Evolutionary conservation across 176 grass and related monocot species (phyloP), one percentile per base, ranked within the genome.

Genomic region (Oryza meyeriana): DNA sequence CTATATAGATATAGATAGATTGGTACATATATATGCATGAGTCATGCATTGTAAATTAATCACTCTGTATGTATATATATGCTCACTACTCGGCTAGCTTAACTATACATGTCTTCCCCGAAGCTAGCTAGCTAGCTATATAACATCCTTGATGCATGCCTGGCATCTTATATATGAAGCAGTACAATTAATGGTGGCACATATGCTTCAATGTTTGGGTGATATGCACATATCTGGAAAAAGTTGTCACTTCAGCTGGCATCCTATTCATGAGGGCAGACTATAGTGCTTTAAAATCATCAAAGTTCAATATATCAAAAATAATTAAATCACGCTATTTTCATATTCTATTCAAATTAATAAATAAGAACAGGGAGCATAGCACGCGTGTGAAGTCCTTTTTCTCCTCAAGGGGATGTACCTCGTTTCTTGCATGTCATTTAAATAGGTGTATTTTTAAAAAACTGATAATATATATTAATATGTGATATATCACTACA

Each of bases 1-100:
- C 18, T 17, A n/a, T 40, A 29, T 61, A 10, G 2, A 4, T 4
- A 33, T 72, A 83, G 72, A 33, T 72, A 83, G 72, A 81, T 62
- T 87, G 48, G 73, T 87, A 58, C 77, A 47, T 24, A 22, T n/a
- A n/a, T 55, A 55, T 55, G 18, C 50, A 55, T 22, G 50, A 55
- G 50, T n/a, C 50, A 55, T 65, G 81, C 45, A 34, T 24, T 79
- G 57, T 26, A 84, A 67, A 30, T 25, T 59, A 58, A 58, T 58
- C 55, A 25, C 55, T 52, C 2, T 57, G 8, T 58, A 8, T 25
- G 55, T 25, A 59, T 4, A 59, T 4, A 59, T 24, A 59, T 33
- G 5, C 14, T 58, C 74, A 44, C 26, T 32, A 2, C 18, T 12
- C 41, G 8, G 44, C 17, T n/a, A n/a, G 44, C 44, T 38, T 69